These are phyloP conservation scores for Fraxinus quadrangulata DNA, from an alignment of 257 asterid species.

Conservation along the genomic window DNA sequence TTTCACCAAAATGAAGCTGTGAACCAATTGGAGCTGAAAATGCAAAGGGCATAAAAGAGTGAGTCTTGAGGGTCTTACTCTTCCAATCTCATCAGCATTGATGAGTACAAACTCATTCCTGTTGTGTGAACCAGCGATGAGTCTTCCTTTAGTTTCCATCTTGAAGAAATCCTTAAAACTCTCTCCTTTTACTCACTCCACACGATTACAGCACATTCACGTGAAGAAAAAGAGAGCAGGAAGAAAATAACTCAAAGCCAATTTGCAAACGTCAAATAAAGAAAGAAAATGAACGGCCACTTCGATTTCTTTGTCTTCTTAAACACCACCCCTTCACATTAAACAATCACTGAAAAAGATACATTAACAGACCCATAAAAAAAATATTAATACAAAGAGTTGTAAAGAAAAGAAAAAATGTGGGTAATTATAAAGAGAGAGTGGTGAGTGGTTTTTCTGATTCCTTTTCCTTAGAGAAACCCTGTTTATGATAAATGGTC, in stretches of 20 bases:
- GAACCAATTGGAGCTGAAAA: constrained; percentile 16
- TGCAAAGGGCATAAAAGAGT: constrained; percentile 10
- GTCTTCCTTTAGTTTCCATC: constrained; percentile 95
- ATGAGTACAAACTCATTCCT: constrained; percentile 92
- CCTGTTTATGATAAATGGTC: constrained; percentile 39
- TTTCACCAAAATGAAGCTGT: background rate
- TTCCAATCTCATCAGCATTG: constrained; percentile 98
- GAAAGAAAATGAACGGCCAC: constrained; percentile 17
- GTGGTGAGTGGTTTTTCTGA: constrained; percentile 32
- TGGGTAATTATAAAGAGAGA: constrained; percentile 33
- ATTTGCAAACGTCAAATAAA: constrained; percentile 26
- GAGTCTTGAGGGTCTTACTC: constrained; percentile 46
- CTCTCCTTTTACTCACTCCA: constrained; percentile 22
- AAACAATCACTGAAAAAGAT: constrained; percentile 60
- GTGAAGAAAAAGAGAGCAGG: constrained; percentile 36
- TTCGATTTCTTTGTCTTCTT: constrained; percentile 20
- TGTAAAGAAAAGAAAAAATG: constrained; percentile 26
- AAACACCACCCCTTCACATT: constrained; percentile 45
- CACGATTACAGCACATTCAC: constrained; percentile 17
- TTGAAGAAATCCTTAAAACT: constrained; percentile 16
- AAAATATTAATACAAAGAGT: constrained; percentile 16
- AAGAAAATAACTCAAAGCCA: constrained; percentile 30
- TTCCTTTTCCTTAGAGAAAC: constrained; percentile 54
- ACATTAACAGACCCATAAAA: constrained; percentile 46
- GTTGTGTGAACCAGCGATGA: constrained; percentile 95